Evolutionary conservation across 331 rosid species (phyloP).

Genomic region (Stylosanthes scabra): DNA sequence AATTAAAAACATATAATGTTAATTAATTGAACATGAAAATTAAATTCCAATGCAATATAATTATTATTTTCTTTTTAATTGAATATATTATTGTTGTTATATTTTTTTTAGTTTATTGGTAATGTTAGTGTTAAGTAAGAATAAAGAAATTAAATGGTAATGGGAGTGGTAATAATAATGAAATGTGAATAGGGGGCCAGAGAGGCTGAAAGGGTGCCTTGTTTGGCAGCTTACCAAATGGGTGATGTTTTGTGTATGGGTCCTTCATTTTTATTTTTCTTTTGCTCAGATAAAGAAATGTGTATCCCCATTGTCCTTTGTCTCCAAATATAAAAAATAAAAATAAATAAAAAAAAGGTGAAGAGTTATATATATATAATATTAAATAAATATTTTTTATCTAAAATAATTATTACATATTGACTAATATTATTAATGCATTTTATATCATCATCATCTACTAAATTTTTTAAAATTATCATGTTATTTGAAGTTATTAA

Average conservation of each 20-base stretch:
- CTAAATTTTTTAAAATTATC: no score
- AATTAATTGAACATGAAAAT: no score
- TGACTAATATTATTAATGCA: no score
- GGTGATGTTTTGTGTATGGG: slow-evolving; percentile 30
- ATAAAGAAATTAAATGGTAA: slow-evolving; percentile 11
- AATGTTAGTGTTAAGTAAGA: not conserved
- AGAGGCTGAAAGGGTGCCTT: slow-evolving; percentile 35
- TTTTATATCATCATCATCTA: no score
- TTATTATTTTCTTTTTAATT: no score
- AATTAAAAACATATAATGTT: no score
- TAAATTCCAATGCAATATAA: no score
- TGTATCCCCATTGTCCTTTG: not conserved
- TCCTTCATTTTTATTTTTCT: slow-evolving; percentile 29
- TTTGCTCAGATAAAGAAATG: slow-evolving; percentile 21
- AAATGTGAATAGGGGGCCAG: slow-evolving; percentile 11
- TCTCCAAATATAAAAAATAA: slow-evolving; percentile 12
- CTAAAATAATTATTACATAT: not conserved
- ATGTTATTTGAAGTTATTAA: no score
- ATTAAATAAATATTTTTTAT: not conserved
- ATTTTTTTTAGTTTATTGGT: not conserved
- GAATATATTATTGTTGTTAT: not conserved
- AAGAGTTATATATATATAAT: no score
- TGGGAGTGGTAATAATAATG: not conserved
- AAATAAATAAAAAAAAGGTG: no score
- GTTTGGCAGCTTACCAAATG: slow-evolving; percentile 66